These are phyloP conservation scores for Nemania serpens DNA, from an alignment of 2,329 filamentous ascomycete species.

Conservation along the genomic window DNA sequence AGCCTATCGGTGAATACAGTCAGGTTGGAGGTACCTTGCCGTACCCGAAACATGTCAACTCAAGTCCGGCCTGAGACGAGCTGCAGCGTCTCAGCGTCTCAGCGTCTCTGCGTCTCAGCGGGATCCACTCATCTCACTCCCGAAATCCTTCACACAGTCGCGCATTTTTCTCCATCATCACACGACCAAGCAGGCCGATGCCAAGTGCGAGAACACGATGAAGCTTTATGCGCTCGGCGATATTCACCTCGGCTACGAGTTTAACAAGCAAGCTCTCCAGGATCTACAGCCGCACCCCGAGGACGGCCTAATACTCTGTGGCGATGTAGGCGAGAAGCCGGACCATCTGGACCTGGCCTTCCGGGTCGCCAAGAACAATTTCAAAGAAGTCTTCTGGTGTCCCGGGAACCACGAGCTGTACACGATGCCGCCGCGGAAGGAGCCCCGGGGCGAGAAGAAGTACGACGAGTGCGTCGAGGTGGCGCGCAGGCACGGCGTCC, in stretches of 20 bases:
- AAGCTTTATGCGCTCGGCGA: conserved; percentile 47
- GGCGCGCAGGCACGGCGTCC: conserved; percentile 55
- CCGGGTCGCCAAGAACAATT: conserved; percentile 37
- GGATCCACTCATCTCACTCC: too few relatives aligned
- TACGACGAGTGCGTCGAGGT: conserved; percentile 59
- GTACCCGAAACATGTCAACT: too few relatives aligned
- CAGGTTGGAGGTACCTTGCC: too few relatives aligned
- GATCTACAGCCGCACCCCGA: conserved; percentile 41
- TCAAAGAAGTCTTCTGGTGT: conserved; percentile 56
- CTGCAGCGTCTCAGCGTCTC: too few relatives aligned
- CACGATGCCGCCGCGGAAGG: conserved; percentile 46
- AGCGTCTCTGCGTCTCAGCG: too few relatives aligned
- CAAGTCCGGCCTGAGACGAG: too few relatives aligned
- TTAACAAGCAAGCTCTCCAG: conserved; percentile 41
- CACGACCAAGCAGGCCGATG: background rate
- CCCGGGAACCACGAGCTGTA: conserved; percentile 65
- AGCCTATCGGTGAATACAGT: too few relatives aligned
- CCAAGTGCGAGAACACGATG: conserved; percentile 21
- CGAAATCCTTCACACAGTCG: background rate
- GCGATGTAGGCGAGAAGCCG: conserved; percentile 45
- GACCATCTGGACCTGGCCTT: conserved; percentile 45
- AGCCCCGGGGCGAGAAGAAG: conserved; percentile 55
- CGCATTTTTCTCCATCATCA: background rate
- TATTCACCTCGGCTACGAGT: conserved; percentile 43
- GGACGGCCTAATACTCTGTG: conserved; percentile 45